Evolutionary conservation across 2,329 filamentous ascomycete genomes (phyloP).

Genomic region (Pseudomassariella vexata): DNA sequence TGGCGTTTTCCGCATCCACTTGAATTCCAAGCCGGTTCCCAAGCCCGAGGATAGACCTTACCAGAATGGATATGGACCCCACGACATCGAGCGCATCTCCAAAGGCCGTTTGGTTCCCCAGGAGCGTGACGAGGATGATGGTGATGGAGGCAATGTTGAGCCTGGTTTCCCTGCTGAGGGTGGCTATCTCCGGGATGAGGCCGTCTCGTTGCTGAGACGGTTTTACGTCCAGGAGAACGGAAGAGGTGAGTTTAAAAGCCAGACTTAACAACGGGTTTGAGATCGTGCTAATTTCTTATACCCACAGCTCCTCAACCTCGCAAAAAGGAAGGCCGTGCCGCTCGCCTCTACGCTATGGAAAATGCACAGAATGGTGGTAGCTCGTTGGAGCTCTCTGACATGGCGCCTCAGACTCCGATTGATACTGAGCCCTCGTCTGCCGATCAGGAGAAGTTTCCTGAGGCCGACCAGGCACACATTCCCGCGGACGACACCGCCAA

Average conservation of each 20-base stretch:
- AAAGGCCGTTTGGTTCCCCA: constrained; percentile 35
- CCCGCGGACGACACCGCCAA: not conserved
- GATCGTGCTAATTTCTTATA: constrained; percentile 9
- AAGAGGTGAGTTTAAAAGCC: constrained; percentile 63
- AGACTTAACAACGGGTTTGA: no score
- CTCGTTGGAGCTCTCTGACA: constrained; percentile 20
- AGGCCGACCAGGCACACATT: not conserved
- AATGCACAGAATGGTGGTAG: constrained; percentile 16
- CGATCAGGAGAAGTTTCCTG: constrained; percentile 5
- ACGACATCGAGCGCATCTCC: constrained; percentile 17
- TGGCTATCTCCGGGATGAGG: constrained; percentile 84
- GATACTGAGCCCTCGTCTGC: constrained; percentile 14
- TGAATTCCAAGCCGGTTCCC: constrained; percentile 42
- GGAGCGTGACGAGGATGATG: constrained; percentile 27
- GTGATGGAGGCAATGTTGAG: constrained; percentile 67
- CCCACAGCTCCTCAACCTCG: constrained; percentile 25
- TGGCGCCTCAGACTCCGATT: constrained; percentile 15
- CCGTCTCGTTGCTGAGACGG: constrained; percentile 82
- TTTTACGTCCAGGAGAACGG: constrained; percentile 99
- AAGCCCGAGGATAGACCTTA: constrained; percentile 19
- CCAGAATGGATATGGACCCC: constrained; percentile 24
- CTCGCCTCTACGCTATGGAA: constrained; percentile 25
- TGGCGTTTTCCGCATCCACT: constrained; percentile 83
- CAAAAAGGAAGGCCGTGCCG: constrained; percentile 29
- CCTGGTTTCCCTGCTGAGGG: constrained; percentile 76